phyloP scores from a whole-genome alignment of 2,329 filamentous ascomycete genomes.

The Penicillium sp. region DNA sequence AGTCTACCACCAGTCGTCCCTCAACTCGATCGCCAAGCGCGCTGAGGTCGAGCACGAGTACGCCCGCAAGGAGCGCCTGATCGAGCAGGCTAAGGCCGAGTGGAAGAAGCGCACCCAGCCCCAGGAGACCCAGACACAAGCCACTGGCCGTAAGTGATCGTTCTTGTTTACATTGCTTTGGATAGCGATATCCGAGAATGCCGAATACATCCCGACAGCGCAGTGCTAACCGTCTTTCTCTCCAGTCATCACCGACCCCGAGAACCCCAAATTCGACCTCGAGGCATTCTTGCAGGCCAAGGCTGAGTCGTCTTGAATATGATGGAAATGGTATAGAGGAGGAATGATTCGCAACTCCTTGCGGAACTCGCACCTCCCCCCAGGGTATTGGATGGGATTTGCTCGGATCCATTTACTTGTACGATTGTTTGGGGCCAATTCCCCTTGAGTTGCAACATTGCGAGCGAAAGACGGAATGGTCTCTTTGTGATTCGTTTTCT shows the following conservation, averaged over 20 bases:
- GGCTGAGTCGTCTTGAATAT: conserved; percentile 41
- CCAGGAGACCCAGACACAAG: conserved; percentile 40
- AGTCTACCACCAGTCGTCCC: conserved; percentile 84
- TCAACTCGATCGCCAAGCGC: conserved; percentile 69
- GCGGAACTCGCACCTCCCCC: conserved; percentile 32
- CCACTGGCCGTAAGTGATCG: conserved; percentile 35
- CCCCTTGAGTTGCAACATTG: conserved; percentile 41
- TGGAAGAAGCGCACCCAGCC: conserved; percentile 74
- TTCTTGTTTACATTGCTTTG: neutral
- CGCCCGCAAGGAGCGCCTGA: conserved; percentile 85
- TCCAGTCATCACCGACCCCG: conserved; percentile 70
- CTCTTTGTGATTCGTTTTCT: conserved; percentile 34
- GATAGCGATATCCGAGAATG: conserved; percentile 2
- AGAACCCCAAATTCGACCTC: conserved; percentile 88
- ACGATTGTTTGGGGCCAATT: conserved; percentile 45
- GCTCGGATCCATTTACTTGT: conserved; percentile 40
- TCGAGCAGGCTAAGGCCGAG: conserved; percentile 88
- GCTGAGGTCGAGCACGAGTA: conserved; percentile 77
- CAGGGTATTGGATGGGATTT: conserved; percentile 35
- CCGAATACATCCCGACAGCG: conserved; percentile 4
- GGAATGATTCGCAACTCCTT: conserved; percentile 34
- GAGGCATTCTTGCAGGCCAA: conserved; percentile 76
- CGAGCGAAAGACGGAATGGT: conserved; percentile 42
- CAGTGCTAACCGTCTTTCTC: conserved; percentile 6
- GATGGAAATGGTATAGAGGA: conserved; percentile 25